Percentiles rank a stretch among this genome's conserved stretches.
Evolutionary conservation across 2,329 filamentous ascomycete species (phyloP).

Genomic region (Pseudocercospora fijiensis): DNA sequence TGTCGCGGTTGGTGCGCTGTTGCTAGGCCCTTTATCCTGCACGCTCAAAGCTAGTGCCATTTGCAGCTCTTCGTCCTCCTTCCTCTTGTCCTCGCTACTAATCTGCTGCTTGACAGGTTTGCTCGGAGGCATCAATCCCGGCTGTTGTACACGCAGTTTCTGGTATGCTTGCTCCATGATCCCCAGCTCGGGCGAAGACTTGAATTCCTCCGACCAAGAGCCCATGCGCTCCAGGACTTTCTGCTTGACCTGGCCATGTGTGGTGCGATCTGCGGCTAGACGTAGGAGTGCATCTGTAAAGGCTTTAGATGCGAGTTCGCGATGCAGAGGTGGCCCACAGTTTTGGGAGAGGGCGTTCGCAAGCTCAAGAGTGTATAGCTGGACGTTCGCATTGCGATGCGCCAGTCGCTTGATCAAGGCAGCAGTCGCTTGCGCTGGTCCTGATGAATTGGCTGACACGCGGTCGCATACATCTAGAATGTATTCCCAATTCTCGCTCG

Average conservation of each 20-base stretch:
- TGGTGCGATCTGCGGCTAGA: slow-evolving; percentile 88
- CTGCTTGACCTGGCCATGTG: slow-evolving; percentile 91
- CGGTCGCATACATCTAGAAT: slow-evolving; percentile 54
- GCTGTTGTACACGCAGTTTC: slow-evolving; percentile 74
- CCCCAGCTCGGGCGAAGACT: slow-evolving; percentile 81
- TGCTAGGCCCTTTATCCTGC: slow-evolving; percentile 68
- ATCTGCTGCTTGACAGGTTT: slow-evolving; percentile 92
- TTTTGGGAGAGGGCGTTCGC: slow-evolving; percentile 91
- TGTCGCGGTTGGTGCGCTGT: slow-evolving; percentile 7
- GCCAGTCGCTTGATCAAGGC: slow-evolving; percentile 89
- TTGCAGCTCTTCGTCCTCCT: slow-evolving; percentile 95
- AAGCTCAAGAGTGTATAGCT: slow-evolving; percentile 92
- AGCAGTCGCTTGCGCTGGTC: slow-evolving; percentile 61
- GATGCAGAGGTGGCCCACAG: slow-evolving; percentile 81
- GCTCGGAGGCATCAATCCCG: slow-evolving; percentile 79
- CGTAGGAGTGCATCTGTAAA: slow-evolving; percentile 92
- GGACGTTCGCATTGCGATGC: slow-evolving; percentile 92
- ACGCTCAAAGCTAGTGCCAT: slow-evolving; percentile 92
- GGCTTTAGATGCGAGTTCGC: slow-evolving; percentile 83
- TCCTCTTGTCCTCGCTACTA: slow-evolving; percentile 83
- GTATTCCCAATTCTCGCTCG: slow-evolving; percentile 74
- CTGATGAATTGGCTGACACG: slow-evolving; percentile 37
- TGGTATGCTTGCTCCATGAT: slow-evolving; percentile 97
- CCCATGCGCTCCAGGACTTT: slow-evolving; percentile 97
- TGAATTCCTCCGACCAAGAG: slow-evolving; percentile 95